phyloP scores from a whole-genome alignment of 1,139 yeast genomes.

The Hemisphaericaspora xylanilytica region DNA sequence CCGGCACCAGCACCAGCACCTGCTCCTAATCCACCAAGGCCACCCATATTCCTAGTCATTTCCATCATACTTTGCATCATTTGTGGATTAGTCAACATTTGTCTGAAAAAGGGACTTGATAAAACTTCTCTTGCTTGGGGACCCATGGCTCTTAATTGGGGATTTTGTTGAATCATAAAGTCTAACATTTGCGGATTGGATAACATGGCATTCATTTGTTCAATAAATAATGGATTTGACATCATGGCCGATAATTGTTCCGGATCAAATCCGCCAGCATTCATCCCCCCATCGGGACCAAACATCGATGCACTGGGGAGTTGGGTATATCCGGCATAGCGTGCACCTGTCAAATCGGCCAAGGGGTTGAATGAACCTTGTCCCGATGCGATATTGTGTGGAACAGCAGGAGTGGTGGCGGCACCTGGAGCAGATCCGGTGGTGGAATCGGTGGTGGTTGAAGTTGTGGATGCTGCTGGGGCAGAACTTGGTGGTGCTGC shows the following conservation, averaged over 20 bases:
- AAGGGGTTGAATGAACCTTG: constrained; percentile 86
- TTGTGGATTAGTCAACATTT: constrained; percentile 83
- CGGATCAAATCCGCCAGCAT: constrained; percentile 55
- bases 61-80: constrained; percentile 81
- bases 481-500: constrained; percentile 30
- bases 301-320: constrained; percentile 86
- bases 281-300: constrained; percentile 95
- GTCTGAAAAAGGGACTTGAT: constrained; percentile 80
- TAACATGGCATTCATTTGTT: constrained; percentile 75
- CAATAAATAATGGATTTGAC: constrained; percentile 78
- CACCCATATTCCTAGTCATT: constrained; percentile 52
- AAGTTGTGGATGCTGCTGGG: constrained; percentile 15
- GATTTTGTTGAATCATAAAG: constrained; percentile 75
- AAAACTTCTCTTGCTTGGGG: constrained; percentile 86
- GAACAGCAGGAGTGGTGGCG: constrained; percentile 36
- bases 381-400: constrained; percentile 81
- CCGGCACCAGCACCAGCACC: constrained; percentile 9
- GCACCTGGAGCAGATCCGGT: constrained; percentile 12
- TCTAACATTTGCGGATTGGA: constrained; percentile 83
- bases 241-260: constrained; percentile 73
- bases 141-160: constrained; percentile 82
- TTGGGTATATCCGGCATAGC: constrained; percentile 90
- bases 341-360: constrained; percentile 90
- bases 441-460: constrained; percentile 8
- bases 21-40: constrained; percentile 16